phyloP scores from a whole-genome alignment of 2,329 filamentous ascomycete species.

The Clarireedia monteithiana region DNA sequence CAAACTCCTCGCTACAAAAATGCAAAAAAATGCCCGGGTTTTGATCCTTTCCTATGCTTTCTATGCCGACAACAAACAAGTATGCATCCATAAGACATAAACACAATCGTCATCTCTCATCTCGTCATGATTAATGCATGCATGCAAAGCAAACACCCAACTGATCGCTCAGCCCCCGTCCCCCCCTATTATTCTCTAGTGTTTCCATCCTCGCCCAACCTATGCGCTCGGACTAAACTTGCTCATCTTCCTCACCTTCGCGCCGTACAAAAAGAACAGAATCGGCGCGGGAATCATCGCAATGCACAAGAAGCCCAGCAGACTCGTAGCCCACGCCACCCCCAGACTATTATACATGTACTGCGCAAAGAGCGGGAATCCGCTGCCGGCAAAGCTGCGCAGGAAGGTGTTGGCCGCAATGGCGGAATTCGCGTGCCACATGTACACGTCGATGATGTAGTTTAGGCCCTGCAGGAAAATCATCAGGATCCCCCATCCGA shows the following conservation, averaged over 20 bases:
- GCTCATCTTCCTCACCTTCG: slow-evolving; percentile 35
- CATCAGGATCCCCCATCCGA: slow-evolving; percentile 59
- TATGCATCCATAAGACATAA: neutral
- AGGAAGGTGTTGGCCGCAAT: slow-evolving; percentile 52
- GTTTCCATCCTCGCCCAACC: neutral
- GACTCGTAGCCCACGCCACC: slow-evolving; percentile 34
- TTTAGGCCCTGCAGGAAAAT: slow-evolving; percentile 20
- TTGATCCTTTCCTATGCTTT: no score
- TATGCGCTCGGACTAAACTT: slow-evolving; percentile 26
- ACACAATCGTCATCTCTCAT: neutral
- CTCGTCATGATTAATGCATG: no score
- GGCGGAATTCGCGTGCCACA: slow-evolving; percentile 46
- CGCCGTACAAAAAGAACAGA: slow-evolving; percentile 1
- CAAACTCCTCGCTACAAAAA: neutral
- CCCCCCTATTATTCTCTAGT: neutral
- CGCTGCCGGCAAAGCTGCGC: slow-evolving; percentile 46
- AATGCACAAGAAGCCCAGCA: slow-evolving; percentile 10
- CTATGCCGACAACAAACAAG: neutral
- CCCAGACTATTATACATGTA: slow-evolving; percentile 38
- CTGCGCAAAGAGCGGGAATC: slow-evolving; percentile 53
- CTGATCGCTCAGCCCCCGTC: neutral
- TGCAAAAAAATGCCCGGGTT: neutral
- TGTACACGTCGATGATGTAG: slow-evolving; percentile 50
- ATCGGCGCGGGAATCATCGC: neutral
- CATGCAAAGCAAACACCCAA: neutral